phyloP scores from a whole-genome alignment of 768 basidiomycete genomes.

The Tephrocybe sp. region DNA sequence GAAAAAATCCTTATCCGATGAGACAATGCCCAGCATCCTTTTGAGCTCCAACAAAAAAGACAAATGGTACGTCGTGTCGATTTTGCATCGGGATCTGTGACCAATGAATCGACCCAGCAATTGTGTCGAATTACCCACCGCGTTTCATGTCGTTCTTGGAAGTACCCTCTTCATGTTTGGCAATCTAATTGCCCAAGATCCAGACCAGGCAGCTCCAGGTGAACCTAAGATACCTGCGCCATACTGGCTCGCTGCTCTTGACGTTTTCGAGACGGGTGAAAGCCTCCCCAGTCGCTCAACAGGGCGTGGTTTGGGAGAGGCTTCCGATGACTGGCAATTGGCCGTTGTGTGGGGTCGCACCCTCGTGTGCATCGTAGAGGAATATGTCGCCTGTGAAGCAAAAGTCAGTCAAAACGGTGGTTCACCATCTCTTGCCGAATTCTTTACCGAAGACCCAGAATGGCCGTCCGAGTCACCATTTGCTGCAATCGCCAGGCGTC shows the following conservation, averaged over 20 bases:
- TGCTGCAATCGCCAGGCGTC: constrained; percentile 43
- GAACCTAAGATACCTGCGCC: constrained; percentile 52
- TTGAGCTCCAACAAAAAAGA: constrained; percentile 5
- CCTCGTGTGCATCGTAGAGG: constrained; percentile 59
- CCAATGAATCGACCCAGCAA: constrained; percentile 24
- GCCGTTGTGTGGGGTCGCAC: constrained; percentile 68
- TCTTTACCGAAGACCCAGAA: constrained; percentile 37
- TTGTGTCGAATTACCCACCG: constrained; percentile 54
- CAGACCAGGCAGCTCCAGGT: constrained; percentile 48
- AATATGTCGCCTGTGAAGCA: constrained; percentile 34
- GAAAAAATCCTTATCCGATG: neutral
- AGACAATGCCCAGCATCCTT: constrained; percentile 2
- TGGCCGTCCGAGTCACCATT: constrained; percentile 58
- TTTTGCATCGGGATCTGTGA: constrained; percentile 1
- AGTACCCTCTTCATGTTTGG: constrained; percentile 66
- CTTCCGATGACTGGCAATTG: constrained; percentile 66
- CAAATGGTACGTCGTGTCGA: constrained; percentile 16
- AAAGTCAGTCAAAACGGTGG: constrained; percentile 11
- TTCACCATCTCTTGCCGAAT: constrained; percentile 13
- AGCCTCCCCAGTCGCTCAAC: constrained; percentile 49
- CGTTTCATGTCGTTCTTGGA: constrained; percentile 67
- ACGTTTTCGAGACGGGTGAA: constrained; percentile 71
- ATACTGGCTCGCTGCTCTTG: constrained; percentile 70
- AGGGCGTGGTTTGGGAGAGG: constrained; percentile 27
- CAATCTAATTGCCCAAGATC: constrained; percentile 53